These are phyloP conservation scores for Porcisia hertigi DNA, from an alignment of 208 protist genomes.

Conservation along the genomic window DNA sequence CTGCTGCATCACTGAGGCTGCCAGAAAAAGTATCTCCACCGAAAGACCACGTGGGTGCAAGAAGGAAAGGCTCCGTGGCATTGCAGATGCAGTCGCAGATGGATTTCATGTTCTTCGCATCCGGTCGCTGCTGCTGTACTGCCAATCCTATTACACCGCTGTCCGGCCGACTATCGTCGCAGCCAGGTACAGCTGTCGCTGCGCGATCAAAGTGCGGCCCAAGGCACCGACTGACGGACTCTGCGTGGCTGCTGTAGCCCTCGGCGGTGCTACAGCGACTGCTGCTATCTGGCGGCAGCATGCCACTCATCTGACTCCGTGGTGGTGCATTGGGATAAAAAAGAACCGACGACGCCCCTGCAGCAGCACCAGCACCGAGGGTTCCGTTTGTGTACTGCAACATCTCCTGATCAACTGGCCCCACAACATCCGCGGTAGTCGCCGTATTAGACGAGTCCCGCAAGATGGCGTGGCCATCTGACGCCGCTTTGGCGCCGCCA, in stretches of 20 bases:
- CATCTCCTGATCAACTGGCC: slow-evolving; percentile 8
- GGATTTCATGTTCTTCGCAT: slow-evolving; percentile 2
- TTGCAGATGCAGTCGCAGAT: slow-evolving; percentile 7
- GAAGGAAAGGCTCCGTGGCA: not conserved
- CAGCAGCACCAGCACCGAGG: not conserved
- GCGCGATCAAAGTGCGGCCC: slow-evolving; percentile 18
- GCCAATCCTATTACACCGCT: not conserved
- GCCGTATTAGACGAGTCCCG: not conserved
- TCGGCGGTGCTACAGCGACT: slow-evolving; percentile 19
- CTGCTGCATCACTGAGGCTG: not conserved
- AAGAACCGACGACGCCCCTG: not conserved
- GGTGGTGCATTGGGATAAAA: not conserved
- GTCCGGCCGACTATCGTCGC: not conserved
- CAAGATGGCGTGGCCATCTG: not conserved
- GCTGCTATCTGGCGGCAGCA: not conserved
- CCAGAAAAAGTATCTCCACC: not conserved
- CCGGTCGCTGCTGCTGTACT: not conserved
- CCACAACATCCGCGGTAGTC: not conserved
- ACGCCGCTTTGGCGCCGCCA: not conserved
- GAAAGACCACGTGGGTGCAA: not conserved
- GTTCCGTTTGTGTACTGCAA: slow-evolving; percentile 7
- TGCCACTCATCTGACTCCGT: not conserved
- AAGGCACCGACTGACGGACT: slow-evolving; percentile 24
- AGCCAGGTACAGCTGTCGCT: slow-evolving; percentile 1
- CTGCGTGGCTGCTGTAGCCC: slow-evolving; percentile 1